Evolutionary conservation across 352 stramenopile genomes (phyloP), one percentile per base, ranked within the genome.

Genomic region (Phytophthora aleatoria): DNA sequence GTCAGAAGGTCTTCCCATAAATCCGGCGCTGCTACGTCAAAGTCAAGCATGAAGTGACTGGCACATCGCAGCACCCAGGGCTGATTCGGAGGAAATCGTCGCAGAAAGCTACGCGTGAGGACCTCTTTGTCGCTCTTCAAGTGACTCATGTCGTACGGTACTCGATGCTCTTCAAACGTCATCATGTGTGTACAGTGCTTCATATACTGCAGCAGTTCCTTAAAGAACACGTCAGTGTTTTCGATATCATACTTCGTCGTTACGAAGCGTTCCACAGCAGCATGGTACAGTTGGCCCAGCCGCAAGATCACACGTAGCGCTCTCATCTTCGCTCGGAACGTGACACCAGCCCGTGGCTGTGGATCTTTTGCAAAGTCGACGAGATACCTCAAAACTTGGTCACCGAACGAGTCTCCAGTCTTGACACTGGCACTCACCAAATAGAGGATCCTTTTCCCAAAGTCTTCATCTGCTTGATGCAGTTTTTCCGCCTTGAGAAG

Each of bases 1-100:
- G 64, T 52, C 9, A 90, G 53, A 12, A 89, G 50, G 6, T 42
- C 53, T n/a, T 86, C 70, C 81, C 79, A 90, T 43, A 90, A 55
- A 52, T 78, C 69, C 3, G 42, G 15, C 3, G 77, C 56, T 28
- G 73, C 57, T 7, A 90, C 64, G 15, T 48, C 61, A 62, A 88
- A 90, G 42, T 86, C 73, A 27, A 90, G 67, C 73, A 89, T 77
- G 26, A 87, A 28, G 36, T 59, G 58, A 33, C 71, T 82, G 6
- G 59, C 66, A 43, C 75, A 79, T 15, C 64, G 64, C 35, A 90
- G 27, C 3, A 85, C 60, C 71, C 74, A 85, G 1, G 67, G 58
- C 11, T 65, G 38, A n/a, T 60, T 42, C 0, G 24, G 13, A 11
- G 57, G 51, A 35, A 74, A 81, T 56, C 81, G 66, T 41, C 77